Evolutionary conservation across 495 filamentous ascomycete genomes (phyloP).

Genomic region (Aspergillus bridgeri): DNA sequence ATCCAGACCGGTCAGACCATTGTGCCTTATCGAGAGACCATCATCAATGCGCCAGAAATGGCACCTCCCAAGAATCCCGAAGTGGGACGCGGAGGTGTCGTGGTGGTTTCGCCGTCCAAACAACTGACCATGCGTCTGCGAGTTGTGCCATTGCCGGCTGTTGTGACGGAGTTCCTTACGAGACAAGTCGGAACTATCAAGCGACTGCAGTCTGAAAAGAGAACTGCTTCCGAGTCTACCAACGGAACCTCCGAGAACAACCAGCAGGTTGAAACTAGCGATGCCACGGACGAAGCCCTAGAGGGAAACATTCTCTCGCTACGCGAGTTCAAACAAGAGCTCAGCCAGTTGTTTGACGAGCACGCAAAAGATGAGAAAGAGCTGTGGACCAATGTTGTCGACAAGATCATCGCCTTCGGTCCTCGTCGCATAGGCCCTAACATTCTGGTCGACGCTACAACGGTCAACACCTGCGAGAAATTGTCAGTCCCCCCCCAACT

Average conservation of each 20-base stretch:
- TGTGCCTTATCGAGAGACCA: constrained; percentile 93
- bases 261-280: constrained; percentile 29
- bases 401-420: constrained; percentile 85
- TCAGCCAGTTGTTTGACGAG: constrained; percentile 62
- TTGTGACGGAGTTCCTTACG: constrained; percentile 79
- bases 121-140: constrained; percentile 74
- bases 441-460: constrained; percentile 80
- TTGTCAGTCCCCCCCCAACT: constrained; percentile 53
- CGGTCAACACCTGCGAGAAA: constrained; percentile 66
- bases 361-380: constrained; percentile 62
- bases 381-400: constrained; percentile 71
- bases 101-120: constrained; percentile 74
- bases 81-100: constrained; percentile 77
- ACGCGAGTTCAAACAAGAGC: constrained; percentile 69
- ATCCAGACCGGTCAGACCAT: constrained; percentile 93
- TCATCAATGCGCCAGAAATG: constrained; percentile 85
- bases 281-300: constrained; percentile 47
- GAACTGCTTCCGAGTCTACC: constrained; percentile 37
- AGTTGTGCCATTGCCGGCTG: constrained; percentile 73
- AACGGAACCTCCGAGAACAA: constrained; percentile 25
- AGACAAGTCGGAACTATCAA: constrained; percentile 79
- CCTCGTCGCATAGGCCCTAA: constrained; percentile 84
- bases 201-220: constrained; percentile 67
- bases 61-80: constrained; percentile 80
- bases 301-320: constrained; percentile 57